Evolutionary conservation across 257 asterid species (phyloP), one percentile per base, ranked within the genome.

Genomic region (Leptodermis oblonga): DNA sequence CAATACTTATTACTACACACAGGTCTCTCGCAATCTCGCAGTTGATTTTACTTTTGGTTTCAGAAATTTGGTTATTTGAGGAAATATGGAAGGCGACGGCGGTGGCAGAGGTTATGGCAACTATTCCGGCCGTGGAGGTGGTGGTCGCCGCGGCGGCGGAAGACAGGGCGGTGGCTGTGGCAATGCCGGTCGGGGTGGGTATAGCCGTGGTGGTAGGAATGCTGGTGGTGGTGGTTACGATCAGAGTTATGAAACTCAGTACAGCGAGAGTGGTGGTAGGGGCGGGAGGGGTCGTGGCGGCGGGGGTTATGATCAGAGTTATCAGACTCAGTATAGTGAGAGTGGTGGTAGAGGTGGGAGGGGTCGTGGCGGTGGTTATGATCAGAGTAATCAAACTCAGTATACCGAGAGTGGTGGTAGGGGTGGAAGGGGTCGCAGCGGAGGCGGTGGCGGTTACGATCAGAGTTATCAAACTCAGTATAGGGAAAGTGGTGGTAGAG

Each of bases 301-400:
- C 11, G 58, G 51, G 18, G 18, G 62, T 18, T 67, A 70, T 1
- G 58, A 70, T 10, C 66, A 70, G 22, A 31, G 5, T 42, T 12
- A n/a, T 14, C 68, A 31, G n/a, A 30, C 46, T 59, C 56, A 56
- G 67, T 28, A 60, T 36, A 13, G 9, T 18, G 55, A n/a, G 10
- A 52, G 71, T 54, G 22, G 54, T n/a, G 30, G 65, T 8, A 25
- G 46, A 3, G 54, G 74, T 6, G 62, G 52, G 5, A 31, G 62
- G 69, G 74, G 67, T 17, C 59, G 59, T 69, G 73, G 66, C 18
- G n/a, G n/a, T n/a, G n/a, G n/a, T n/a, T n/a, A n/a, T n/a, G n/a
- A n/a, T n/a, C n/a, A n/a, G n/a, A n/a, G n/a, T n/a, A n/a, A n/a
- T n/a, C n/a, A n/a, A n/a, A n/a, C n/a, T n/a, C n/a, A n/a, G n/a